These are phyloP conservation scores for Citrus sp. DNA, from an alignment of 345 rosid genomes.

Conservation along the genomic window DNA sequence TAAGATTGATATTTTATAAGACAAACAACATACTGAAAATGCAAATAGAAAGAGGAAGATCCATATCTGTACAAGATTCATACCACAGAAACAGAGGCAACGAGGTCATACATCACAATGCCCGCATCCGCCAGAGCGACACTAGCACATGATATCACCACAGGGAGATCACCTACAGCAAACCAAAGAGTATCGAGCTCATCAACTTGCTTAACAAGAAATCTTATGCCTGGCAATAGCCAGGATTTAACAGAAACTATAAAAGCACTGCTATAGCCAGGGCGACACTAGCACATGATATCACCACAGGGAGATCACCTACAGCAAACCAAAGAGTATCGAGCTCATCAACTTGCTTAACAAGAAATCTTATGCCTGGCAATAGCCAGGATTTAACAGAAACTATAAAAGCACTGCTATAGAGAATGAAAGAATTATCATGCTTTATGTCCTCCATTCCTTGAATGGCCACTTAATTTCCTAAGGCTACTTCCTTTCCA, in stretches of 20 bases:
- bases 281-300: conserved; percentile 97
- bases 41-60: neutral
- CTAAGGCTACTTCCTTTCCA: neutral
- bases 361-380: neutral
- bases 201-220: neutral
- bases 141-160: conserved; percentile 87
- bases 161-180: conserved; percentile 85
- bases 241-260: neutral
- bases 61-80: conserved; percentile 7
- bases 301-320: conserved; percentile 92
- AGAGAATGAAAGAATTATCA: neutral
- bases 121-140: conserved; percentile 98
- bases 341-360: conserved; percentile 6
- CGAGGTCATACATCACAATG: conserved; percentile 92
- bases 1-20: neutral
- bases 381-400: conserved; percentile 1
- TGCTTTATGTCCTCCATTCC: too few species aligned
- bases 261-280: conserved; percentile 8
- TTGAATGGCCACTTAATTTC: neutral
- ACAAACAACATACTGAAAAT: neutral
- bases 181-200: neutral
- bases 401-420: neutral
- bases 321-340: conserved; percentile 10
- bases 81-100: conserved; percentile 93
- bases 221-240: neutral